Conservation (phyloP, 2,329 filamentous ascomycete genomes). For the Fusarium ambrosium region DNA sequence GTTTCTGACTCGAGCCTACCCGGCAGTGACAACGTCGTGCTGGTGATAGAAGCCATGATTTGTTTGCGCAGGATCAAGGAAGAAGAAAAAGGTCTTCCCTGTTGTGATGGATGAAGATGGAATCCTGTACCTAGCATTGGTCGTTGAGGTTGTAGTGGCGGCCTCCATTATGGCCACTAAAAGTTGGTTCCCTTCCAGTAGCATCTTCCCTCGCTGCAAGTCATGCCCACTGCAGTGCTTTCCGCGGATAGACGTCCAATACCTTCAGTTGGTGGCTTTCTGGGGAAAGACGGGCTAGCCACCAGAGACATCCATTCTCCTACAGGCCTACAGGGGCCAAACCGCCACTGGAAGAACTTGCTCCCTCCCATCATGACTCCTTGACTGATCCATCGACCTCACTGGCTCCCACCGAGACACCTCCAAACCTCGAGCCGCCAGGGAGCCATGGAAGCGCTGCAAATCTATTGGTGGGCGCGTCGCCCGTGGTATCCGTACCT, state of each 20-base stretch:
- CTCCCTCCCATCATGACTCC: neutral
- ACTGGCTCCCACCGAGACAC: conserved; percentile 3
- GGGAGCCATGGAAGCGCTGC: conserved; percentile 28
- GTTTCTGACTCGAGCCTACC: neutral
- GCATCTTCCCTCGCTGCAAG: conserved; percentile 3
- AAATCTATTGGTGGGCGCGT: conserved; percentile 35
- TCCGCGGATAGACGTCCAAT: neutral
- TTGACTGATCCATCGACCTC: conserved; percentile 2
- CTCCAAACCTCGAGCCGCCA: conserved; percentile 12
- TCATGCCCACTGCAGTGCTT: neutral
- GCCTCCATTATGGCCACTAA: conserved; percentile 1
- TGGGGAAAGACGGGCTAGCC: conserved; percentile 16
- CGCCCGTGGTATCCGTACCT: conserved; percentile 36
- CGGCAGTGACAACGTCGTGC: neutral
- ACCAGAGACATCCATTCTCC: neutral
- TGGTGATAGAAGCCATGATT: neutral
- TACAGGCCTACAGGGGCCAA: conserved; percentile 6
- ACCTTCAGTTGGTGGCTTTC: conserved; percentile 22
- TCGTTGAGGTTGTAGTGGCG: neutral
- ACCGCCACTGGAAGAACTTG: conserved; percentile 22
- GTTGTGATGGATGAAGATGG: neutral
- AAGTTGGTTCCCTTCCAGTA: conserved; percentile 2
- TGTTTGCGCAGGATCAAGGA: neutral
- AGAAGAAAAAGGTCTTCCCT: neutral
- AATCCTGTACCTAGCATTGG: neutral